phyloP scores from a whole-genome alignment of 768 basidiomycete genomes.

The Cystofilobasidium macerans region DNA sequence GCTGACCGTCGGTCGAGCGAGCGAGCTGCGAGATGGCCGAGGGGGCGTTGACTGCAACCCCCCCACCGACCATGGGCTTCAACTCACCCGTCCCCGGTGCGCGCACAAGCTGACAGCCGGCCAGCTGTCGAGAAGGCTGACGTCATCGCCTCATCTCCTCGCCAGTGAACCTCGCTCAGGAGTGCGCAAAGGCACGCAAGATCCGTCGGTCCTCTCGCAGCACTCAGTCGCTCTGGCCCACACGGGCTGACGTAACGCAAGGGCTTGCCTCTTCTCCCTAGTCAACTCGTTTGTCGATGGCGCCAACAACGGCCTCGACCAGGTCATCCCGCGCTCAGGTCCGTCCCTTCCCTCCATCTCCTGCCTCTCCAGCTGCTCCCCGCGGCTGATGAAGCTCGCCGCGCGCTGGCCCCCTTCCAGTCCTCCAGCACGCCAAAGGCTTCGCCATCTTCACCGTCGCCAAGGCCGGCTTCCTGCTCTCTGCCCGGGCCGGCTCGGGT shows the following conservation, averaged over 20 bases:
- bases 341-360: background rate
- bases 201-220: constrained; percentile 52
- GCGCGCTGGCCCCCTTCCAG: constrained; percentile 47
- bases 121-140: background rate
- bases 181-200: constrained; percentile 75
- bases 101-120: background rate
- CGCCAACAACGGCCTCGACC: constrained; percentile 70
- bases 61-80: constrained; percentile 8
- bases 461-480: constrained; percentile 56
- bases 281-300: constrained; percentile 75
- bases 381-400: constrained; percentile 27
- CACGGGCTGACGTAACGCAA: constrained; percentile 1
- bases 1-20: too few relatives aligned
- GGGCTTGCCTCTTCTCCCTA: constrained; percentile 33
- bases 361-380: background rate
- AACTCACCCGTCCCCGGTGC: constrained; percentile 25
- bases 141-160: background rate
- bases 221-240: background rate
- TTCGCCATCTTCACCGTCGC: constrained; percentile 79
- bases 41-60: too few relatives aligned
- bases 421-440: constrained; percentile 53
- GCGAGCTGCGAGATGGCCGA: too few relatives aligned
- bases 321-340: constrained; percentile 34
- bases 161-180: constrained; percentile 56
- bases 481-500: constrained; percentile 71